Evolutionary conservation across 805 yeast species (phyloP).

Genomic region (Cyberlindnera suaveolens): DNA sequence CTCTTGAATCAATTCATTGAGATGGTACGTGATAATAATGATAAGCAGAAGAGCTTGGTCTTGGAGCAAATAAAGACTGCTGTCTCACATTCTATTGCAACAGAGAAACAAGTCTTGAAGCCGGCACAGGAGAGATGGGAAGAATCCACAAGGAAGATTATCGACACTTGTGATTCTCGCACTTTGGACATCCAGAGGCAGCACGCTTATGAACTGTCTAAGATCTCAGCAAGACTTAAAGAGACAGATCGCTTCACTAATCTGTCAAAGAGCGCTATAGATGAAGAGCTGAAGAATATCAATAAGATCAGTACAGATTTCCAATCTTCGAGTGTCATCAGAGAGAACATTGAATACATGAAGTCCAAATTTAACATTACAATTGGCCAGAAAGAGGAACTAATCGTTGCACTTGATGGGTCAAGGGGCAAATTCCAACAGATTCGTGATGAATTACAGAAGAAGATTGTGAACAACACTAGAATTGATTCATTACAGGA

Average conservation of each 20-base stretch:
- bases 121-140: constrained; percentile 18
- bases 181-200: constrained; percentile 5
- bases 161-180: constrained; percentile 18
- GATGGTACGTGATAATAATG: constrained; percentile 14
- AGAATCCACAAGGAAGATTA: constrained; percentile 12
- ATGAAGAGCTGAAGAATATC: constrained; percentile 15
- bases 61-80: constrained; percentile 10
- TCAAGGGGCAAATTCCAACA: neutral
- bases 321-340: constrained; percentile 6
- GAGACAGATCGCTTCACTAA: constrained; percentile 14
- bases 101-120: constrained; percentile 13
- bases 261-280: constrained; percentile 9
- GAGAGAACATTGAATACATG: constrained; percentile 2
- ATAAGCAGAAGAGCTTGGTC: constrained; percentile 14
- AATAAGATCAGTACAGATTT: constrained; percentile 3
- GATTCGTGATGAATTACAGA: constrained; percentile 2
- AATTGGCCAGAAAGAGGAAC: neutral
- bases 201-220: constrained; percentile 8
- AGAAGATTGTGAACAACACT: constrained; percentile 9
- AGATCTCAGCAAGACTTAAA: constrained; percentile 6
- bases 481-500: constrained; percentile 12
- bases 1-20: constrained; percentile 16
- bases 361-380: constrained; percentile 2
- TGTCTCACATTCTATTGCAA: constrained; percentile 11
- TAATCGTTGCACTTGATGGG: neutral